These are phyloP conservation scores for Guyanaporus albipodus DNA, from an alignment of 768 basidiomycete genomes.

Conservation along the genomic window DNA sequence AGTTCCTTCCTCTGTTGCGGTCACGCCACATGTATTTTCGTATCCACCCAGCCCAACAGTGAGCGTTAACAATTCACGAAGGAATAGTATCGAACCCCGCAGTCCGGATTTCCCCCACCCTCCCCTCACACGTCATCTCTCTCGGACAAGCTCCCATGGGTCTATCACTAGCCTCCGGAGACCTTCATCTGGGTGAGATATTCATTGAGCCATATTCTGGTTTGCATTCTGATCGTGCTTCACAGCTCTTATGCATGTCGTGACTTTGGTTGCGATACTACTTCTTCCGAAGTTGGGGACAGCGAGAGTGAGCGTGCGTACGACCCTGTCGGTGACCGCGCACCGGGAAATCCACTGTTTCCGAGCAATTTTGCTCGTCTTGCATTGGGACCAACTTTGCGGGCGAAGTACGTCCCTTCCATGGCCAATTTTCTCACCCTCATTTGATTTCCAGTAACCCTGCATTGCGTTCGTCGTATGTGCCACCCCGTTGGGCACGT, in stretches of 20 bases:
- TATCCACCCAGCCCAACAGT: conserved; percentile 21
- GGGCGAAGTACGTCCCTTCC: conserved; percentile 41
- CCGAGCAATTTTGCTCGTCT: conserved; percentile 75
- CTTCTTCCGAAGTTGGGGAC: conserved; percentile 24
- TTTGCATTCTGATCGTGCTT: neutral
- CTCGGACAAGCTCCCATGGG: conserved; percentile 24
- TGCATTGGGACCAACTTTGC: conserved; percentile 60
- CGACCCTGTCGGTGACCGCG: conserved; percentile 57
- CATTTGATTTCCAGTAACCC: conserved; percentile 22
- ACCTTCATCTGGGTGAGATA: conserved; percentile 20
- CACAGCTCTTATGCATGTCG: conserved; percentile 15
- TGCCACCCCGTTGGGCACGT: conserved; percentile 16
- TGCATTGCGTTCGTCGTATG: conserved; percentile 15
- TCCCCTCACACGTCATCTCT: conserved; percentile 22
- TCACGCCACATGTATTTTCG: conserved; percentile 26
- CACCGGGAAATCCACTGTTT: conserved; percentile 75
- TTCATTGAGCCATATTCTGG: neutral
- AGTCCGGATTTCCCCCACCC: conserved; percentile 21
- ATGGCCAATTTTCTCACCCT: neutral
- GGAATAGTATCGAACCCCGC: conserved; percentile 24
- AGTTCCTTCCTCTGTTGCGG: conserved; percentile 25
- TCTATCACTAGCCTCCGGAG: conserved; percentile 27
- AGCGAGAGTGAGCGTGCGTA: conserved; percentile 34
- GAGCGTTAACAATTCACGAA: conserved; percentile 12
- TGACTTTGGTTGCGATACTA: conserved; percentile 8